Evolutionary conservation across 2,329 filamentous ascomycete species (phyloP).

Genomic region (Penicillium sp.): DNA sequence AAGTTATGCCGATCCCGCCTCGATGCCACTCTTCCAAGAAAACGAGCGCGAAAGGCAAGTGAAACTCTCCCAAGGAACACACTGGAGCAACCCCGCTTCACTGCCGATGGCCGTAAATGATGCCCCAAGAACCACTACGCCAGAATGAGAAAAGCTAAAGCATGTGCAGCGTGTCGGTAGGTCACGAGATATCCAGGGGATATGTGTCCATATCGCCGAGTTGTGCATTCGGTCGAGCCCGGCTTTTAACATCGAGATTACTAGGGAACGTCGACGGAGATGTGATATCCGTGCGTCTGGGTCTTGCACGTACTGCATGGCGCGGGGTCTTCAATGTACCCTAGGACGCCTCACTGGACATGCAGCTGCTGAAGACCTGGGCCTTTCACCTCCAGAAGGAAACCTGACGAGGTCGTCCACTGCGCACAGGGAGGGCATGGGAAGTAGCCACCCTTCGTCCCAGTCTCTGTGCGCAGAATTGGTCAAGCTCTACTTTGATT

Average conservation of each 20-base stretch:
- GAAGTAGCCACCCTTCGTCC: slow-evolving; percentile 1
- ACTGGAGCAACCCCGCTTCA: neutral
- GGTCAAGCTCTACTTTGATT: slow-evolving; percentile 22
- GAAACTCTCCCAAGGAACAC: neutral
- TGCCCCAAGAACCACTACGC: neutral
- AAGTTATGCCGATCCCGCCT: slow-evolving; percentile 5
- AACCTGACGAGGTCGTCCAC: neutral
- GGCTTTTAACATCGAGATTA: neutral
- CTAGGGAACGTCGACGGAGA: slow-evolving; percentile 16
- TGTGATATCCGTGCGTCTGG: slow-evolving; percentile 16
- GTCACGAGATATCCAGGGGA: neutral
- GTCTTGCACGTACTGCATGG: slow-evolving; percentile 14
- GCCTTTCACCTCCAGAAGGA: neutral
- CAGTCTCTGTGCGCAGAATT: slow-evolving; percentile 14
- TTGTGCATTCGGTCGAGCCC: neutral
- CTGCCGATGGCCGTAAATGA: too few relatives aligned
- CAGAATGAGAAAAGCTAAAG: slow-evolving; percentile 14
- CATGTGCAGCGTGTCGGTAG: slow-evolving; percentile 17
- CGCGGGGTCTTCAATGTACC: neutral
- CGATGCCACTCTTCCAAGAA: slow-evolving; percentile 9
- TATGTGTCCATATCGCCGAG: too few relatives aligned
- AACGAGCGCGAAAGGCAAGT: neutral
- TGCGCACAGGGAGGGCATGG: neutral
- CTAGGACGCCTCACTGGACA: neutral
- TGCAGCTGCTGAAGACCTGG: neutral